Evolutionary conservation across 2,329 filamentous ascomycete species (phyloP).

Genomic region (Pseudocercospora ulei): DNA sequence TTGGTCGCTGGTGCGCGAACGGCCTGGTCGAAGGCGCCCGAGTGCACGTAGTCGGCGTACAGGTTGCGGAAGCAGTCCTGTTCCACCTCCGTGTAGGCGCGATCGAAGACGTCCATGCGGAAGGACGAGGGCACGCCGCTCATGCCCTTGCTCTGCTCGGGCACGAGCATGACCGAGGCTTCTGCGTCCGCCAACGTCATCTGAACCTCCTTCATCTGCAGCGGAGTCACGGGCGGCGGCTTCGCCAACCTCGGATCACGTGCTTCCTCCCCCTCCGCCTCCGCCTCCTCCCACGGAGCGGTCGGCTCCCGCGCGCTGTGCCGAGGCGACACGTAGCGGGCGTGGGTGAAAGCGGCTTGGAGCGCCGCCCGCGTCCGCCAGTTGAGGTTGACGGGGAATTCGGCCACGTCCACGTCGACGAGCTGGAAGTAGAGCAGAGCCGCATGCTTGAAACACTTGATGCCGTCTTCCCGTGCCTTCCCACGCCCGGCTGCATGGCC

Average conservation of each 20-base stretch:
- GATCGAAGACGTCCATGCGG: constrained; percentile 4
- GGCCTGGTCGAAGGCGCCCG: neutral
- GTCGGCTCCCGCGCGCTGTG: neutral
- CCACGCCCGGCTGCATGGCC: neutral
- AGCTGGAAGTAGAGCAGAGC: constrained; percentile 7
- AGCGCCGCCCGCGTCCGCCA: neutral
- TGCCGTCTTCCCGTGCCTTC: neutral
- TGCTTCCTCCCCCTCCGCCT: neutral
- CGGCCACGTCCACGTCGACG: neutral
- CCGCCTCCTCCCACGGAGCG: constrained; percentile 1
- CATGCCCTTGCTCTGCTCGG: no score
- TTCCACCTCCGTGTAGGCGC: constrained; percentile 5
- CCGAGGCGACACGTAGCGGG: constrained; percentile 5
- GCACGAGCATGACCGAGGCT: neutral
- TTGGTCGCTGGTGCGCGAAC: neutral
- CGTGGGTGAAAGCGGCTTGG: neutral
- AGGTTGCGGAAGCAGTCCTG: constrained; percentile 4
- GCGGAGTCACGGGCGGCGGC: neutral
- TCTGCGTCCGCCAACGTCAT: constrained; percentile 4
- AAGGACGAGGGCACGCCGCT: neutral
- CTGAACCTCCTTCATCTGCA: constrained; percentile 6
- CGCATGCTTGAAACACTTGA: constrained; percentile 9
- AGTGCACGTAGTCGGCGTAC: constrained; percentile 2
- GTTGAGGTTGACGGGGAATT: constrained; percentile 4
- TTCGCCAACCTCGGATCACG: neutral